Percentiles rank a stretch among this genome's conserved stretches.
Conservation (phyloP, 106 monocot genomes). For the Narthecium ossifragum region DNA sequence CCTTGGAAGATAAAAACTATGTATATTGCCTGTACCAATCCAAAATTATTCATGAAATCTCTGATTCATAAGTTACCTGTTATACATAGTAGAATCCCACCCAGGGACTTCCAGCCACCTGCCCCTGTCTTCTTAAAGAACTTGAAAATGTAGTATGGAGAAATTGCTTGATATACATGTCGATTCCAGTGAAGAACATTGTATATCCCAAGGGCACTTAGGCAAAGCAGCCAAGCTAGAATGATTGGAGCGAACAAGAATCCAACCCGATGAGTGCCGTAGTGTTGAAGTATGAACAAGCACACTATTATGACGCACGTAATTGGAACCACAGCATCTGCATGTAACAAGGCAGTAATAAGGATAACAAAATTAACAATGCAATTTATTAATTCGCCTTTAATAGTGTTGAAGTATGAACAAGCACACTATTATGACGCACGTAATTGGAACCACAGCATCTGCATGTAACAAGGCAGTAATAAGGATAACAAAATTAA, state of each 20-base stretch:
- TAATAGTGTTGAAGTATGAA: constrained; percentile 62
- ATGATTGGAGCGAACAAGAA: constrained; percentile 58
- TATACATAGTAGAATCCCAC: constrained; percentile 57
- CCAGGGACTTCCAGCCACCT: constrained; percentile 60
- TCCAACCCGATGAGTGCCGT: constrained; percentile 53
- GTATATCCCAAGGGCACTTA: constrained; percentile 45
- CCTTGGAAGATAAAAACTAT: no score
- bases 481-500: background rate
- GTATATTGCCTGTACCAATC: no score
- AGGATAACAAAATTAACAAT: constrained; percentile 1
- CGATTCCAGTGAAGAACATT: constrained; percentile 52
- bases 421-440: constrained; percentile 36
- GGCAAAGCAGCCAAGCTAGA: constrained; percentile 44
- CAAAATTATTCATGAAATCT: background rate
- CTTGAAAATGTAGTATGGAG: constrained; percentile 52
- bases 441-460: constrained; percentile 53
- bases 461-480: constrained; percentile 20
- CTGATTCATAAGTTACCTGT: constrained; percentile 29
- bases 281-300: constrained; percentile 55
- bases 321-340: constrained; percentile 55
- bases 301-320: constrained; percentile 45
- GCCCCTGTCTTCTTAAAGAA: constrained; percentile 55
- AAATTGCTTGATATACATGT: constrained; percentile 47
- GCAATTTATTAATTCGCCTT: no score
- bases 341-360: background rate